phyloP scores from a whole-genome alignment of 345 rosid species.

The Diplotaxis tenuifolia region DNA sequence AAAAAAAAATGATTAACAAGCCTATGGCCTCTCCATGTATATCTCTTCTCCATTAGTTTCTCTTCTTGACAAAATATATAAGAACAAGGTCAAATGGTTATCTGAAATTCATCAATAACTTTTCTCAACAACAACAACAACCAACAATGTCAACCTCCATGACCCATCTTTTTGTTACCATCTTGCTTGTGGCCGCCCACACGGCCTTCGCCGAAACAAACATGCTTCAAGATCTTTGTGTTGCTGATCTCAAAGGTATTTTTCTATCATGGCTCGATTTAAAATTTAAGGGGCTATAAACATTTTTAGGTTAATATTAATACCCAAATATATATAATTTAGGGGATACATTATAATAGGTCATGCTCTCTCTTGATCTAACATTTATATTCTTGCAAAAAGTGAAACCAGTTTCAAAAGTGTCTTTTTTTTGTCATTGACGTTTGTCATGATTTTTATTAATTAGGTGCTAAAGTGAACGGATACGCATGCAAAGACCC shows the following conservation, averaged over 20 bases:
- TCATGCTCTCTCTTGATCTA: background rate
- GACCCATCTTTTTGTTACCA: slow-evolving; percentile 18
- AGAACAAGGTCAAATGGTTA: slow-evolving; percentile 7
- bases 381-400: background rate
- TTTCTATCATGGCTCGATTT: background rate
- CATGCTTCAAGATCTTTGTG: background rate
- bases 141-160: slow-evolving; percentile 29
- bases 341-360: too few relatives aligned
- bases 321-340: too few relatives aligned
- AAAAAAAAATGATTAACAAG: slow-evolving; percentile 8
- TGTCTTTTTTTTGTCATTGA: slow-evolving; percentile 3
- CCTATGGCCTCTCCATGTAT: slow-evolving; percentile 19
- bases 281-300: background rate
- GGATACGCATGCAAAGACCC: slow-evolving; percentile 41
- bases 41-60: slow-evolving; percentile 25
- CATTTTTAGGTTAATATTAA: too few relatives aligned
- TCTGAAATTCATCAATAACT: slow-evolving; percentile 19
- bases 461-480: slow-evolving; percentile 34
- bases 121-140: background rate
- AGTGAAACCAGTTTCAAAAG: background rate
- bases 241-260: background rate
- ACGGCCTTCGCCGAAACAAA: slow-evolving; percentile 47
- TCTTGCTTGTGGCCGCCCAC: slow-evolving; percentile 37
- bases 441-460: background rate
- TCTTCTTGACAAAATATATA: slow-evolving; percentile 6